Percentiles rank a stretch among this genome's conserved stretches.
These are phyloP conservation scores for Xanthoparmelia taractica DNA, from an alignment of 495 filamentous ascomycete species.

Conservation along the genomic window DNA sequence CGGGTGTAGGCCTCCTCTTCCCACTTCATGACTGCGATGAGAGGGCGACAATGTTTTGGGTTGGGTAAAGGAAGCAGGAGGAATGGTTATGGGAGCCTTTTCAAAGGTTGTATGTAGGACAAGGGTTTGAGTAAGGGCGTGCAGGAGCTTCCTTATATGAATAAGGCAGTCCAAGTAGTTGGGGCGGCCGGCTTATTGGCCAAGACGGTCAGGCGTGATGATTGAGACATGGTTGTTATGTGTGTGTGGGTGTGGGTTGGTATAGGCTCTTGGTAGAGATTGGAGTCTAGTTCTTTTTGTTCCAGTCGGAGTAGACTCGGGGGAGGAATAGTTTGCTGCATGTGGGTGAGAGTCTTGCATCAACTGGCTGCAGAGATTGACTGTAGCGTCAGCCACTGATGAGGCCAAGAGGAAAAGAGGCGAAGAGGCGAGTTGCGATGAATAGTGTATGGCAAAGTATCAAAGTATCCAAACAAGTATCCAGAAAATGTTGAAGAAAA, in stretches of 20 bases:
- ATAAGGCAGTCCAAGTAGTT: background rate
- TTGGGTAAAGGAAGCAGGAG: background rate
- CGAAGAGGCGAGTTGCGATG: background rate
- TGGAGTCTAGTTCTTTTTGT: background rate
- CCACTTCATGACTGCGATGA: conserved; percentile 16
- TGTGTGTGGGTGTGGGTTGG: no score
- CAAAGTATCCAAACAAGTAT: no score
- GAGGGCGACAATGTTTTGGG: background rate
- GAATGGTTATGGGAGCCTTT: background rate
- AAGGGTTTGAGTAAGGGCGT: background rate
- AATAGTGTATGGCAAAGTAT: background rate
- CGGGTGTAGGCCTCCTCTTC: conserved; percentile 15
- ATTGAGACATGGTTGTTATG: background rate
- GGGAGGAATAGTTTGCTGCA: background rate
- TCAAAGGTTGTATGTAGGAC: no score
- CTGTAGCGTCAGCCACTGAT: no score
- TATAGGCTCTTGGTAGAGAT: no score
- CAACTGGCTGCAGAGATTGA: no score
- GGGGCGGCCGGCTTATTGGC: background rate
- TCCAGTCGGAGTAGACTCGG: no score
- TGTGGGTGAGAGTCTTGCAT: background rate
- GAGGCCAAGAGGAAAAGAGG: conserved; percentile 5
- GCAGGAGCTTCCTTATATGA: background rate
- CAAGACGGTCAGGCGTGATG: background rate
- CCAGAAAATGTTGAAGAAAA: background rate